Base-by-base conservation (phyloP, 1,139 yeast species). In the Candida glucosophila region DNA sequence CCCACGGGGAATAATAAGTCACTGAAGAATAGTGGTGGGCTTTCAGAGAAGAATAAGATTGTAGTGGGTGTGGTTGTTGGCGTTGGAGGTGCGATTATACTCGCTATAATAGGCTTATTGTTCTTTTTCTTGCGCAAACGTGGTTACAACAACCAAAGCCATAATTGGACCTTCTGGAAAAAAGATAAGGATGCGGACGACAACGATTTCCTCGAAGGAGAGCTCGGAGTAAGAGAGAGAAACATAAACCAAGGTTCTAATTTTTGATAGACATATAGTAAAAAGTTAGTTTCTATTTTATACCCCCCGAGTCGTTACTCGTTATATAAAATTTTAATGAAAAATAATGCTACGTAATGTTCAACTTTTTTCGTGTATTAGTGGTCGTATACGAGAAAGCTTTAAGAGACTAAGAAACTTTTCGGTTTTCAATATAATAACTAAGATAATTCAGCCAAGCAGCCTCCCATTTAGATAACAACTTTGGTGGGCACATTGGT, bases 201-300 rank as follows among this genome's bases (percentile, higher is more conserved):
- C 24, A 68, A 63, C 34, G 92, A 82, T 43, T 56, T 69, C 26
- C 60, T 76, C 29, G 79, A 82, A 12, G 73, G 77, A 14, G 63
- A 60, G 32, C 69, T 82, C 38, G 61, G 83, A 6, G 64, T 61
- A 15, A 53, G 63, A 31, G 58, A 77, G 33, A 47, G 68, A 33
- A 47, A 48, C 30, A 55, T 60, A 28, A 62, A 66, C 41, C 77
- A 49, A 43, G 47, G 65, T 44, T 33, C 81, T 58, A 37, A 62
- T 67, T 32, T 66, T 49, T 48, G 71, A 25, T 6, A 17, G 5
- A 11, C 11, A 22, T 11, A n/a, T n/a, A n/a, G n/a, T n/a, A n/a
- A n/a, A n/a, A n/a, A n/a, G n/a, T n/a, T n/a, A n/a, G n/a, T 16
- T 8, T n/a, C 8, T 18, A 6, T 7, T 11, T 7, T 18, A 5